Base-by-base conservation (phyloP, 352 stramenopile species). In the Pythium guiyangense region DNA sequence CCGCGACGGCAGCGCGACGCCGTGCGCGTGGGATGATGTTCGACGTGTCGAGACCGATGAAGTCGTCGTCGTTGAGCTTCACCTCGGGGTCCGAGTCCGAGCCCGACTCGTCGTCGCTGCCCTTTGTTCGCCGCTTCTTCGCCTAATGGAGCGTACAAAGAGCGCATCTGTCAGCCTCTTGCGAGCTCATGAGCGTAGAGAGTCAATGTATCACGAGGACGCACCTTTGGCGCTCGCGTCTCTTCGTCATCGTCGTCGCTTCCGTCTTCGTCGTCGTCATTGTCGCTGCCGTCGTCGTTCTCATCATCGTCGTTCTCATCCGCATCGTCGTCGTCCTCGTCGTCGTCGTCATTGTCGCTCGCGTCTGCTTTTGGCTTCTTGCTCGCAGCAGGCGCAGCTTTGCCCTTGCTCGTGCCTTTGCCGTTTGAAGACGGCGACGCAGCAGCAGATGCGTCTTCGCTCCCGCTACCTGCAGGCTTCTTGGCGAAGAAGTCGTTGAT, bases 1-100 rank as follows among this genome's bases (percentile, higher is more conserved):
- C 80, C 17, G 82, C 84, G 25, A 84, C 79, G 1, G 84, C 84
- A 0, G 82, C 84, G 42, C 84, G 82, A 57, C 84, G 84, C 40
- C 72, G 70, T 11, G 84, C 70, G 39, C 84, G 82, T 20, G 84
- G 84, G 60, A 94, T 94, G 60, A 94, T 94, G 66, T 92, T 92
- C 54, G 78, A 77, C 64, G 84, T 87, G 66, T 94, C 84, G 43
- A 94, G 71, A 15, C 79, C 84, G 31, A 92, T 71, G 11, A 92
- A 84, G 57, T 94, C 84, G 73, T 94, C 84, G 44, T 92, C 77
- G 59, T 88, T 94, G 56, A 94, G 72, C 68, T 90, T 94, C 48
- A 94, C 69, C 49, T 92, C 75, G 2, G 71, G 61, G 45, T 92
- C 84, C 43, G 77, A 71, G 25, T 74, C 77, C 49, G 77, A 76